Conservation (phyloP, 768 basidiomycete genomes). For the Tylopilus subfusipes region DNA sequence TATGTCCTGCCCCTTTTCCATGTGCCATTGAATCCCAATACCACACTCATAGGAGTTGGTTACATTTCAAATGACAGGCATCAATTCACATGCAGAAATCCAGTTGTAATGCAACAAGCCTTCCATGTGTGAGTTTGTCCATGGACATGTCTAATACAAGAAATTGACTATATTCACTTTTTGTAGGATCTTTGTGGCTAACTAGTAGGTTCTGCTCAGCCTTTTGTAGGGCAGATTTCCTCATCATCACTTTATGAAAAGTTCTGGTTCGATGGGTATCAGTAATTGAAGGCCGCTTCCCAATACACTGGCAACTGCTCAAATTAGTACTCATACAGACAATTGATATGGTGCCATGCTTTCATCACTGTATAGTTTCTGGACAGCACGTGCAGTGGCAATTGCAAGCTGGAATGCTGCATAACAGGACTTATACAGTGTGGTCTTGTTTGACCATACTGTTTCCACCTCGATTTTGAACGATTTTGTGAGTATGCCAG, state of each 20-base stretch:
- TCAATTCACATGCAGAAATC: no score
- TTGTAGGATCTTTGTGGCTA: slow-evolving; percentile 50
- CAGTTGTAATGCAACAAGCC: no score
- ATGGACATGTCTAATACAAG: accelerated
- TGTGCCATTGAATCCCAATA: no score
- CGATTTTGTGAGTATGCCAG: slow-evolving; percentile 44
- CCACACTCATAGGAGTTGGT: no score
- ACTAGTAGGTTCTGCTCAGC: slow-evolving; percentile 31
- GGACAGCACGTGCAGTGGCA: no score
- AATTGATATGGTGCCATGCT: slow-evolving; percentile 61
- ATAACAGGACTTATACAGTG: slow-evolving; percentile 54
- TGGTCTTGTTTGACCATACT: slow-evolving; percentile 42
- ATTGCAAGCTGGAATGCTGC: slow-evolving; percentile 24
- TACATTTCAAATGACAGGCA: no score
- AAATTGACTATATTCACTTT: neutral
- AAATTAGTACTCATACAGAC: slow-evolving; percentile 36
- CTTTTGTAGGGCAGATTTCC: neutral
- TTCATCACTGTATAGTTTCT: no score
- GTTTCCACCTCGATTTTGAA: slow-evolving; percentile 34
- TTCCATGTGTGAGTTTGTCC: no score
- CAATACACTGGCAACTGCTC: slow-evolving; percentile 38
- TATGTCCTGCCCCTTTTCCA: no score
- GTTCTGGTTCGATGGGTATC: slow-evolving; percentile 49
- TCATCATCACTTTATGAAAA: slow-evolving; percentile 13
- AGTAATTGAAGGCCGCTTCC: slow-evolving; percentile 44